phyloP scores from a whole-genome alignment of 345 rosid species.

The Eucalyptus viminalis region DNA sequence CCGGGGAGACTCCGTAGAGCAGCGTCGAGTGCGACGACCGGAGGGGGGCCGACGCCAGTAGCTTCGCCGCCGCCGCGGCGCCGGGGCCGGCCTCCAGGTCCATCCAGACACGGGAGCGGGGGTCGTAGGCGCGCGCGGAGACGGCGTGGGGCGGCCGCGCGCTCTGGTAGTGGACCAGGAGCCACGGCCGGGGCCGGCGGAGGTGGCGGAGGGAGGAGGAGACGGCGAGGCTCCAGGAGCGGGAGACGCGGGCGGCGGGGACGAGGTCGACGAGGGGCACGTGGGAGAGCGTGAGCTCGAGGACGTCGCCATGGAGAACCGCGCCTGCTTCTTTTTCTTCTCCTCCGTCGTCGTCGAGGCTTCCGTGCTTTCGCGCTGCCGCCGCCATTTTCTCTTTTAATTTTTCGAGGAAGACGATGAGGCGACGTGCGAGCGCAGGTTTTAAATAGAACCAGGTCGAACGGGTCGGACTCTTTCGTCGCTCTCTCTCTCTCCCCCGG shows the following conservation, averaged over 20 bases:
- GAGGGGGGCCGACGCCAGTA: constrained; percentile 10
- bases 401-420: background rate
- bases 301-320: constrained; percentile 29
- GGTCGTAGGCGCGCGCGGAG: constrained; percentile 54
- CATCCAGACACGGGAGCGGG: constrained; percentile 52
- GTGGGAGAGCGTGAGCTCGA: constrained; percentile 31
- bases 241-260: constrained; percentile 48
- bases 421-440: background rate
- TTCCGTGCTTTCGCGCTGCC: background rate
- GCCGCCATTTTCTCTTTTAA: background rate
- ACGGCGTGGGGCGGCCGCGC: constrained; percentile 10
- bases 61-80: background rate
- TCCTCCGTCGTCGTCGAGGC: background rate
- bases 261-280: constrained; percentile 58
- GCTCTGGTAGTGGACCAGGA: constrained; percentile 41
- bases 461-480: background rate
- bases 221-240: constrained; percentile 56
- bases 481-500: background rate
- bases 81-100: background rate
- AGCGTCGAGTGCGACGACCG: constrained; percentile 57
- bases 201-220: constrained; percentile 45
- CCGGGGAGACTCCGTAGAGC: constrained; percentile 46
- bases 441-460: background rate
- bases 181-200: constrained; percentile 51
- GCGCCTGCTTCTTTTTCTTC: background rate